Evolutionary conservation across 1,284 basidiomycete species (phyloP).

Genomic region (Trametes versicolor): DNA sequence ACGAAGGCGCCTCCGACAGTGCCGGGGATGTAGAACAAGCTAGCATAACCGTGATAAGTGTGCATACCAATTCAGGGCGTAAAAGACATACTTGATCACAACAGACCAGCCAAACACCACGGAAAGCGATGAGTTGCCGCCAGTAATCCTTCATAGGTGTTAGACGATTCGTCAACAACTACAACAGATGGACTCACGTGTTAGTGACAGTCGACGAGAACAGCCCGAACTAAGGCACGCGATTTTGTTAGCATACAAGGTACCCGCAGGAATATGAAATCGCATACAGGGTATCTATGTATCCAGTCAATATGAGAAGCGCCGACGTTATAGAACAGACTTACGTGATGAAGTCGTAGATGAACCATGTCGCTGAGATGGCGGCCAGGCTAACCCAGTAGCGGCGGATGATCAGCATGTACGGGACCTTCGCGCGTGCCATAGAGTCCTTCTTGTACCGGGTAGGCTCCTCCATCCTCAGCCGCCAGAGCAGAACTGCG

Average conservation of each 20-base stretch:
- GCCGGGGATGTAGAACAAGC: conserved; percentile 84
- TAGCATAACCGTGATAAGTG: conserved; percentile 38
- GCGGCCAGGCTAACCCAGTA: conserved; percentile 81
- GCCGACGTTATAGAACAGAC: conserved; percentile 36
- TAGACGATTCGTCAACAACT: conserved; percentile 8
- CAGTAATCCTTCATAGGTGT: conserved; percentile 62
- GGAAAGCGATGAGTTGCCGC: conserved; percentile 56
- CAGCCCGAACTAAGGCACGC: conserved; percentile 71
- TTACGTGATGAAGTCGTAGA: conserved; percentile 85
- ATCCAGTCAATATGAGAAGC: neutral
- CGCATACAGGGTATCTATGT: conserved; percentile 65
- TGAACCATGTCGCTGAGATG: conserved; percentile 83
- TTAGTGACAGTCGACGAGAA: conserved; percentile 86
- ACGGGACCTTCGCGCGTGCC: conserved; percentile 79
- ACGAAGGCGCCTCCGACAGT: conserved; percentile 82
- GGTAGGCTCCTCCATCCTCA: conserved; percentile 84
- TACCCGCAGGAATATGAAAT: neutral
- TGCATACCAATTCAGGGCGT: neutral
- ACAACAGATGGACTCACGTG: conserved; percentile 51
- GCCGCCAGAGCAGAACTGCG: conserved; percentile 87
- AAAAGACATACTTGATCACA: conserved; percentile 72
- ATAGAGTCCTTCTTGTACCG: conserved; percentile 81
- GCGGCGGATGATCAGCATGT: conserved; percentile 80
- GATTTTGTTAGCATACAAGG: conserved; percentile 2
- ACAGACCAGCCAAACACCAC: conserved; percentile 82